These are phyloP conservation scores for Eremothecium gossypii DNA, from an alignment of 1,139 yeast genomes.

Conservation along the genomic window DNA sequence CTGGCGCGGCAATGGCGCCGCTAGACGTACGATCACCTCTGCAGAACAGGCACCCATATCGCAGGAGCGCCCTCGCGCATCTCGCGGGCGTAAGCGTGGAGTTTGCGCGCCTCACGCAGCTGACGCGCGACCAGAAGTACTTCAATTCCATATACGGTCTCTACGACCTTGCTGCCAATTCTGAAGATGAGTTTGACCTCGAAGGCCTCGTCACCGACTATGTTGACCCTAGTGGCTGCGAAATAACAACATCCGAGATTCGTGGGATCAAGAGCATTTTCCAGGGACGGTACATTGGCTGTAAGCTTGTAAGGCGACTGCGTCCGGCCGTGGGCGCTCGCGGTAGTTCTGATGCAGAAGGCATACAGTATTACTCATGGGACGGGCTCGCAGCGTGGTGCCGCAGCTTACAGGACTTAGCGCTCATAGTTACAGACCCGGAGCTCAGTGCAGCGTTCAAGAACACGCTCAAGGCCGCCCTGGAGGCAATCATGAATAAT, in stretches of 20 bases:
- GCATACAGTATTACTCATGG: constrained; percentile 2
- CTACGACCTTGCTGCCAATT: constrained; percentile 33
- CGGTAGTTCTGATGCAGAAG: background rate
- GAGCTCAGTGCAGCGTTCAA: constrained; percentile 17
- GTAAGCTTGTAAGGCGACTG: constrained; percentile 9
- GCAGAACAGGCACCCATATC: constrained; percentile 31
- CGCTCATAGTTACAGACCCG: background rate
- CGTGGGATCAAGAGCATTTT: constrained; percentile 30
- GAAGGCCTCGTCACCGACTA: constrained; percentile 37
- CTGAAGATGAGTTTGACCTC: constrained; percentile 29
- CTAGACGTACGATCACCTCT: constrained; percentile 48
- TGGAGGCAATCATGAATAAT: constrained; percentile 33
- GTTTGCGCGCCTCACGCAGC: constrained; percentile 55
- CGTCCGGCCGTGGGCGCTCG: constrained; percentile 1
- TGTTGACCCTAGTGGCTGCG: constrained; percentile 46
- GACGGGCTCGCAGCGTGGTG: constrained; percentile 2
- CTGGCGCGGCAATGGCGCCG: constrained; percentile 58
- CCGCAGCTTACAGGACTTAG: background rate
- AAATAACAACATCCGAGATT: constrained; percentile 23
- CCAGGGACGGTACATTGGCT: constrained; percentile 25
- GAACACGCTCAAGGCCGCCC: constrained; percentile 32
- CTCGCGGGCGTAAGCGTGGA: constrained; percentile 63
- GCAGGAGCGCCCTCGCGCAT: constrained; percentile 4
- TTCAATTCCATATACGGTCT: constrained; percentile 39
- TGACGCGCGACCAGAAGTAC: constrained; percentile 50